Percentiles rank a stretch among this genome's conserved stretches.
Evolutionary conservation across 106 monocot genomes (phyloP).

Genomic region (Apostasia shenzhenica): DNA sequence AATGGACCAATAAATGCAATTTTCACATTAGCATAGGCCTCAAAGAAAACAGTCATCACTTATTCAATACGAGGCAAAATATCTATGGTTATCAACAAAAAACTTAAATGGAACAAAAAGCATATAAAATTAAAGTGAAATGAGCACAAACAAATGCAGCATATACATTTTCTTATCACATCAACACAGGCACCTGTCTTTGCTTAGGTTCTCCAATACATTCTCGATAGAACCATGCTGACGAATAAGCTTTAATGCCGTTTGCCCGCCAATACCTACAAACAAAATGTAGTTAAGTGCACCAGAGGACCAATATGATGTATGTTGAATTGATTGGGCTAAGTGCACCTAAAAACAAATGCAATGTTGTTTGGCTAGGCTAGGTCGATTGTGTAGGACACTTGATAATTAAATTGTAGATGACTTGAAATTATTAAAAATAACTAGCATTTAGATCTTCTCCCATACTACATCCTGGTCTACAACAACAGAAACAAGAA

Average conservation of each 20-base stretch:
- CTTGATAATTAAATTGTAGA: no score
- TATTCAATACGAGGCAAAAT: neutral
- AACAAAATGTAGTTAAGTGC: neutral
- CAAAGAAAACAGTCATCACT: neutral
- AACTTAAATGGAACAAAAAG: neutral
- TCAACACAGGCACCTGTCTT: conserved; percentile 55
- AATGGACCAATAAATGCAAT: no score
- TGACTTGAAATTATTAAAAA: no score
- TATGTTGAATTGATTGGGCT: neutral
- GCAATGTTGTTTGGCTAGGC: no score
- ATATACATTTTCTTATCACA: neutral
- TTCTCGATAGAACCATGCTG: conserved; percentile 87
- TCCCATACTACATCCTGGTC: no score
- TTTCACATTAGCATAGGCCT: neutral
- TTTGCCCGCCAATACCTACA: conserved; percentile 91
- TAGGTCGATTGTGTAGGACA: no score
- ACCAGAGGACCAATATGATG: neutral
- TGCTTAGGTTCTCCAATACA: conserved; percentile 85
- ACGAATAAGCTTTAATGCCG: conserved; percentile 91
- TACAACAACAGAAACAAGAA: no score
- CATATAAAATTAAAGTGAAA: neutral
- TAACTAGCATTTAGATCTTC: no score
- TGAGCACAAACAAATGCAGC: neutral
- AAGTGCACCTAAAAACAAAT: no score
- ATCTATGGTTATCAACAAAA: neutral